A percentile compares a stretch with the other conserved stretches of the same genome.
Conservation (phyloP, 225 moss, liverwort and hornwort genomes). For the Rhytidiadelphus loreus region DNA sequence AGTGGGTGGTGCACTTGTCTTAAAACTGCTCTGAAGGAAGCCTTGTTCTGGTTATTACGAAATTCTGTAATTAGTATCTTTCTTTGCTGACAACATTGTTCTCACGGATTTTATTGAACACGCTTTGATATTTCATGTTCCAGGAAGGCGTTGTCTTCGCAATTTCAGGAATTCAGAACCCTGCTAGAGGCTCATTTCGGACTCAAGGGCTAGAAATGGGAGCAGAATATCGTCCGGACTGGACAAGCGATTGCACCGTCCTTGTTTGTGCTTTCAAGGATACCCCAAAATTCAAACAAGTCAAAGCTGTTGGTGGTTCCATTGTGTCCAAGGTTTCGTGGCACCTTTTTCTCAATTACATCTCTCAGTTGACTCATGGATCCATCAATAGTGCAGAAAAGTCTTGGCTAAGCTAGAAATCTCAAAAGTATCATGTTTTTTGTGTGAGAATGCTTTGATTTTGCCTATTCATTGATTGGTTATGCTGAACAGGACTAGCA, state of each 20-base stretch:
- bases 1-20: not conserved
- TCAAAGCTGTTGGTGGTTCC: slow-evolving; percentile 58
- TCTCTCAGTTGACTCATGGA: not conserved
- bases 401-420: not conserved
- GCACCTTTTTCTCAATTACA: not conserved
- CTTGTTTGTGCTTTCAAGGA: slow-evolving; percentile 66
- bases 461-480: not conserved
- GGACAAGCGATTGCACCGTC: slow-evolving; percentile 77
- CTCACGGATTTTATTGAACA: not conserved
- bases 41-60: not conserved
- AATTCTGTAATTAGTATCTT: not conserved
- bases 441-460: not conserved
- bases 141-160: slow-evolving; percentile 76
- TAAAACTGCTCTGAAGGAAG: not conserved
- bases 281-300: slow-evolving; percentile 81
- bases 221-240: slow-evolving; percentile 62
- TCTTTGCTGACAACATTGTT: not conserved
- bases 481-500: not conserved
- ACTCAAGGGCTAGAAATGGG: slow-evolving; percentile 75
- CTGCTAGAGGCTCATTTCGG: slow-evolving; percentile 51
- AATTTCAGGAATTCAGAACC: slow-evolving; percentile 81
- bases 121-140: not conserved
- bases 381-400: not conserved
- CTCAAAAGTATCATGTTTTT: not conserved
- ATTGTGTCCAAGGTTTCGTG: slow-evolving; percentile 61